Evolutionary conservation across 1,284 basidiomycete genomes (phyloP).

Genomic region (Violaceomyces palustris): DNA sequence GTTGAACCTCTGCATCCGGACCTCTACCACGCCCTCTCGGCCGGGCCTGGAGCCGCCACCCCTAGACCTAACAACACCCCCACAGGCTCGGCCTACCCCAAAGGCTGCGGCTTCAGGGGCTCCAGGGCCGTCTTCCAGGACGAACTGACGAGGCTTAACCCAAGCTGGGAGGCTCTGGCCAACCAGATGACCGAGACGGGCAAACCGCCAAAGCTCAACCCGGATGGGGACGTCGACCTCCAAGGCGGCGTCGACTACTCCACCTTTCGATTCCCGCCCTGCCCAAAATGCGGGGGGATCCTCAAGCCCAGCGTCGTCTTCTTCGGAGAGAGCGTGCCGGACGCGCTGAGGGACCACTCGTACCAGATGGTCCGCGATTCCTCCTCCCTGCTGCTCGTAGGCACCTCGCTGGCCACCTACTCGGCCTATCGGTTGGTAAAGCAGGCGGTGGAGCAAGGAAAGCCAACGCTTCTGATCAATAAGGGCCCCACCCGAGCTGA

Average conservation of each 20-base stretch:
- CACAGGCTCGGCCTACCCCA: constrained; percentile 23
- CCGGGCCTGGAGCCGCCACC: constrained; percentile 18
- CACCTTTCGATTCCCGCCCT: constrained; percentile 45
- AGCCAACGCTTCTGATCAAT: constrained; percentile 45
- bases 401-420: constrained; percentile 49
- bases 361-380: constrained; percentile 28
- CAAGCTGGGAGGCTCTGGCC: constrained; percentile 43
- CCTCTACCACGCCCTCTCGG: constrained; percentile 10
- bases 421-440: constrained; percentile 49
- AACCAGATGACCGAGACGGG: constrained; percentile 28
- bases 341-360: constrained; percentile 26
- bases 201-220: constrained; percentile 46
- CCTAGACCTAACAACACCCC: constrained; percentile 20
- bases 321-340: constrained; percentile 50
- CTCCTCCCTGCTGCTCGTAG: constrained; percentile 39
- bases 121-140: constrained; percentile 45
- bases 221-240: constrained; percentile 47
- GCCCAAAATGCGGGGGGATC: constrained; percentile 49
- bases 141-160: constrained; percentile 41
- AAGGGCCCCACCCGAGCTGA: constrained; percentile 48
- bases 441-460: constrained; percentile 30
- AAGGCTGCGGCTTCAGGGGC: constrained; percentile 40
- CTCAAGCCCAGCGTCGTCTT: constrained; percentile 51
- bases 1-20: constrained; percentile 6
- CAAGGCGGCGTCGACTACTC: constrained; percentile 33